These are phyloP conservation scores for Trametes cinnabarina DNA, from an alignment of 768 basidiomycete genomes.

Conservation along the genomic window DNA sequence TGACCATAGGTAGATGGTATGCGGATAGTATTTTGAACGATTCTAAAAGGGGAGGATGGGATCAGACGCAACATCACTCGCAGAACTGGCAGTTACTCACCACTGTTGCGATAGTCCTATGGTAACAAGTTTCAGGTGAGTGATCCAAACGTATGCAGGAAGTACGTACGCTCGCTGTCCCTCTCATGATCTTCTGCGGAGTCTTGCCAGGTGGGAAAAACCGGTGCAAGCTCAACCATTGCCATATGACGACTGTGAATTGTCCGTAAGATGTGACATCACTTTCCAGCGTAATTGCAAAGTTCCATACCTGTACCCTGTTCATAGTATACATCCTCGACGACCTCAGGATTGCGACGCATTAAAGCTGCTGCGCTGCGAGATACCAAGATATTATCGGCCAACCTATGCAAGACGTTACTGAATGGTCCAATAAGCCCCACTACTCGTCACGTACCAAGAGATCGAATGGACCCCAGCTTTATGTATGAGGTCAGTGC, in stretches of 20 bases:
- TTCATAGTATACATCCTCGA: slow-evolving; percentile 24
- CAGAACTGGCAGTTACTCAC: slow-evolving; percentile 39
- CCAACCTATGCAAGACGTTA: slow-evolving; percentile 43
- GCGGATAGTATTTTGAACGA: slow-evolving; percentile 65
- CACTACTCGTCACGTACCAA: slow-evolving; percentile 44
- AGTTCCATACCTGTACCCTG: slow-evolving; percentile 26
- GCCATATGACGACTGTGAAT: slow-evolving; percentile 57
- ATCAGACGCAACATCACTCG: not conserved
- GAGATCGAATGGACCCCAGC: slow-evolving; percentile 60
- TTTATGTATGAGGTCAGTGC: slow-evolving; percentile 62
- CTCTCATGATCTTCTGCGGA: slow-evolving; percentile 44
- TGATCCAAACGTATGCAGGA: too few relatives aligned
- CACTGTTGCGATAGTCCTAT: slow-evolving; percentile 76
- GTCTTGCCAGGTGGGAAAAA: slow-evolving; percentile 53
- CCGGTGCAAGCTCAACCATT: slow-evolving; percentile 63
- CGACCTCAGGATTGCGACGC: slow-evolving; percentile 5
- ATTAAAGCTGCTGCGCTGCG: slow-evolving; percentile 31
- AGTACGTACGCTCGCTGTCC: slow-evolving; percentile 57
- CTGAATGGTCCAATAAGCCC: not conserved
- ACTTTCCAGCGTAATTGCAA: not conserved
- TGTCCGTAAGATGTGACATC: not conserved
- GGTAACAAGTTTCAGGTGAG: too few relatives aligned
- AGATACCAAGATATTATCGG: slow-evolving; percentile 41
- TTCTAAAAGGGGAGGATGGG: slow-evolving; percentile 37
- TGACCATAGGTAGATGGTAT: slow-evolving; percentile 41